Evolutionary conservation across 306 rosid genomes (phyloP).

Genomic region (Inga oerstediana): DNA sequence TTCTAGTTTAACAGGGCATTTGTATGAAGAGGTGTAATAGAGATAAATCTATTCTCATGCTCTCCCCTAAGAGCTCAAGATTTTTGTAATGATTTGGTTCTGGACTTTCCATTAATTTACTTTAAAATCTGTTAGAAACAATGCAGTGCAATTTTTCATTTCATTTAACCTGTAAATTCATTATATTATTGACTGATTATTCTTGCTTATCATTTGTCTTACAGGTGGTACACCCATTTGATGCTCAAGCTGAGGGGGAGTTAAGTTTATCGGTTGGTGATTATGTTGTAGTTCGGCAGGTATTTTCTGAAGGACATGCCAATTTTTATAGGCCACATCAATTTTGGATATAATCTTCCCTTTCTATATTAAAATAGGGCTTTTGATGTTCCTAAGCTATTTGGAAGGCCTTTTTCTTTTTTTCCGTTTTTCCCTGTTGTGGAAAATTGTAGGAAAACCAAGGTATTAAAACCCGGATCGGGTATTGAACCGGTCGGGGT

Average conservation of each 20-base stretch:
- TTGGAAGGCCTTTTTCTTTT: background rate
- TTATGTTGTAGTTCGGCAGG: slow-evolving; percentile 83
- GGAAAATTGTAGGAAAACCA: background rate
- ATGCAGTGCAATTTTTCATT: background rate
- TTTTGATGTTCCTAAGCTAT: background rate
- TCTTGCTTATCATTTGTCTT: slow-evolving; percentile 29
- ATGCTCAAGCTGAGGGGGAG: slow-evolving; percentile 89
- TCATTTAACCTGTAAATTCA: background rate
- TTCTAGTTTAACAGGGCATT: background rate
- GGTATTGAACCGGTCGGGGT: no score
- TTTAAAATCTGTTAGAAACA: background rate
- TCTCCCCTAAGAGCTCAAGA: background rate
- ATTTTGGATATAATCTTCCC: slow-evolving; percentile 2
- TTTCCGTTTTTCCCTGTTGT: background rate
- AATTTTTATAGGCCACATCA: slow-evolving; percentile 8
- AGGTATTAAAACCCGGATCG: no score
- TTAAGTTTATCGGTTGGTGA: slow-evolving; percentile 76
- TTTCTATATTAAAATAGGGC: background rate
- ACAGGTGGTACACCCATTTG: slow-evolving; percentile 88
- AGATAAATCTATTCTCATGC: background rate
- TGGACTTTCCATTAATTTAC: background rate
- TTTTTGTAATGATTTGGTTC: background rate
- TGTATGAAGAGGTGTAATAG: background rate
- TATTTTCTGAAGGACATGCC: slow-evolving; percentile 35
- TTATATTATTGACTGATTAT: slow-evolving; percentile 21